A percentile compares a stretch with the other conserved stretches of the same genome.
These are phyloP conservation scores for Penicillium canariense DNA, from an alignment of 495 filamentous ascomycete genomes.

Conservation along the genomic window DNA sequence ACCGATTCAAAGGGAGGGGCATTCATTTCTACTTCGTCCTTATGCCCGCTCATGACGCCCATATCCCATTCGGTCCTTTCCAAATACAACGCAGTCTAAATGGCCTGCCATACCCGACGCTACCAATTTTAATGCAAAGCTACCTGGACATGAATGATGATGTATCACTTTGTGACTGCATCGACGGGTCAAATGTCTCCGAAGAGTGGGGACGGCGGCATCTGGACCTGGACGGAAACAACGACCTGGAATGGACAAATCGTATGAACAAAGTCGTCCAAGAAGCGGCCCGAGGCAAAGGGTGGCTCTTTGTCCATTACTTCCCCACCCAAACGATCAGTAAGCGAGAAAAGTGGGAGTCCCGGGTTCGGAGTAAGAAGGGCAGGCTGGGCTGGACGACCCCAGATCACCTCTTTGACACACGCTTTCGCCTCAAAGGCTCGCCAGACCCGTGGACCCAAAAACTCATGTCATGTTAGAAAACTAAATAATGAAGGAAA, in stretches of 20 bases:
- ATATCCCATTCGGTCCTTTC: conserved; percentile 29
- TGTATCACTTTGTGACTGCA: conserved; percentile 34
- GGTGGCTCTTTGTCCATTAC: conserved; percentile 27
- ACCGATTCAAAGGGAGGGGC: conserved; percentile 33
- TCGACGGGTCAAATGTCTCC: conserved; percentile 38
- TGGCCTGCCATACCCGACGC: conserved; percentile 37
- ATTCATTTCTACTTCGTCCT: conserved; percentile 33
- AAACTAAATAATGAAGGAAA: conserved; percentile 13
- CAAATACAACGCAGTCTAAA: conserved; percentile 31
- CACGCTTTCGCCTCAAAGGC: conserved; percentile 28
- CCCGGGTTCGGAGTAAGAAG: conserved; percentile 26
- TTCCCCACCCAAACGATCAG: conserved; percentile 24
- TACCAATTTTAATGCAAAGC: conserved; percentile 34
- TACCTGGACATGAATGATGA: conserved; percentile 34
- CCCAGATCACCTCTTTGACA: conserved; percentile 26
- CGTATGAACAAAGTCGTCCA: conserved; percentile 22
- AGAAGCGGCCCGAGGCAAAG: conserved; percentile 22
- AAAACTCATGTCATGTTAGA: conserved; percentile 24
- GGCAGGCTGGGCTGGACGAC: conserved; percentile 29
- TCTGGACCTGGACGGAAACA: conserved; percentile 32
- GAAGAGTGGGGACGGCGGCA: conserved; percentile 36
- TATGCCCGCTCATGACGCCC: conserved; percentile 30
- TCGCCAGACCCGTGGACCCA: conserved; percentile 31
- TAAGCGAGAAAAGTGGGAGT: conserved; percentile 28
- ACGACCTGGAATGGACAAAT: conserved; percentile 34